Conservation (phyloP, 176 grass and related monocot species). For the Aegilops sharonensis region DNA sequence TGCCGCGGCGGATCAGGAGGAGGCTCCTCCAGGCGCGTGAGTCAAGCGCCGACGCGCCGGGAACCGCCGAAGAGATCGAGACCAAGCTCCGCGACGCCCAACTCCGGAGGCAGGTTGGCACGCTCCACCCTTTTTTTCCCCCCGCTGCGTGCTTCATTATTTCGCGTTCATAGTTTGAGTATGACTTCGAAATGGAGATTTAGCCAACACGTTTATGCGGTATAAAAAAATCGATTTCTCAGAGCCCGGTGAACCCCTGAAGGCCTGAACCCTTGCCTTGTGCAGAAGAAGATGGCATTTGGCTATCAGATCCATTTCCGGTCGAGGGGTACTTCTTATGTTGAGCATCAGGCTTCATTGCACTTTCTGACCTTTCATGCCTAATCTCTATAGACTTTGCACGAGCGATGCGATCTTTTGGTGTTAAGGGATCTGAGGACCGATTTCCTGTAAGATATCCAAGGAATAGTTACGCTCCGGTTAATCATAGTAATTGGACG, state of each 20-base stretch:
- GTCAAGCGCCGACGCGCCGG: slow-evolving; percentile 9
- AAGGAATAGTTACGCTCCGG: slow-evolving; percentile 24
- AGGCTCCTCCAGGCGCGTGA: slow-evolving; percentile 46
- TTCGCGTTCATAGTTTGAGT: not conserved
- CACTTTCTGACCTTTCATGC: slow-evolving; percentile 72
- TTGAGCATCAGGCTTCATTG: slow-evolving; percentile 50
- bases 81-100: slow-evolving; percentile 73
- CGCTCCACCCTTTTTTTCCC: not conserved
- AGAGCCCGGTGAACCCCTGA: slow-evolving; percentile 17
- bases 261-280: slow-evolving; percentile 42
- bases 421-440: slow-evolving; percentile 32
- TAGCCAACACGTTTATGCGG: not conserved
- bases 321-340: slow-evolving; percentile 46
- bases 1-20: slow-evolving; percentile 74
- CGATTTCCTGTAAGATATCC: slow-evolving; percentile 54
- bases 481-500: not conserved
- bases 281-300: slow-evolving; percentile 38
- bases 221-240: not conserved
- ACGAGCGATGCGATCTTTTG: slow-evolving; percentile 51
- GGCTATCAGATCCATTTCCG: slow-evolving; percentile 58
- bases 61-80: slow-evolving; percentile 77
- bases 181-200: not conserved
- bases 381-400: slow-evolving; percentile 64
- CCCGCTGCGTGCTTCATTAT: not conserved
- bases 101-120: slow-evolving; percentile 69